These are phyloP conservation scores for Hypoxylon trugodes DNA, from an alignment of 495 filamentous ascomycete genomes.

Conservation along the genomic window DNA sequence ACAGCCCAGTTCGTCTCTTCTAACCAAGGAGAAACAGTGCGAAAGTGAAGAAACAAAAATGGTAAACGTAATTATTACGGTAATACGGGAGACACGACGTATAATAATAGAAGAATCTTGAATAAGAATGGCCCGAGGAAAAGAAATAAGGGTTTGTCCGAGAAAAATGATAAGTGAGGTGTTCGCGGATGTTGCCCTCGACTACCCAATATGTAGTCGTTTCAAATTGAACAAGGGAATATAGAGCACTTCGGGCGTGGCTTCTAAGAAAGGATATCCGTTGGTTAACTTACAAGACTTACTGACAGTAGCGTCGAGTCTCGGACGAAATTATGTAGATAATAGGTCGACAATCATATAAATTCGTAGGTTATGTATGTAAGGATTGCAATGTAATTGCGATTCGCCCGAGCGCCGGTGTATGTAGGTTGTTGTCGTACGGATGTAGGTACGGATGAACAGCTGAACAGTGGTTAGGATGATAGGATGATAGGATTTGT, in stretches of 20 bases:
- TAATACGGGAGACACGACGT: slow-evolving; percentile 24
- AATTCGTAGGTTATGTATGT: neutral
- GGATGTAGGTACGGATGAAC: too few relatives aligned
- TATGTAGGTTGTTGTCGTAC: too few relatives aligned
- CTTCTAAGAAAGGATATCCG: slow-evolving; percentile 10
- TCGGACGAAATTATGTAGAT: too few relatives aligned
- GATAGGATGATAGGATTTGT: neutral
- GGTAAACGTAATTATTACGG: slow-evolving; percentile 31
- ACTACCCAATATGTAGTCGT: slow-evolving; percentile 31
- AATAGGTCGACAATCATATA: slow-evolving; percentile 12
- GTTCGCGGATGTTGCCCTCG: slow-evolving; percentile 13
- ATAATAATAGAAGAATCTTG: neutral
- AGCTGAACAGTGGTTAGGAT: neutral
- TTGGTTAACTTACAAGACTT: slow-evolving; percentile 12
- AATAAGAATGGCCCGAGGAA: slow-evolving; percentile 12
- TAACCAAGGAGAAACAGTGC: slow-evolving; percentile 25
- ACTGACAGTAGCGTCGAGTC: too few relatives aligned
- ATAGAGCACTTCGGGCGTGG: slow-evolving; percentile 31
- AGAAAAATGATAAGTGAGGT: neutral
- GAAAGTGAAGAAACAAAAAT: slow-evolving; percentile 6
- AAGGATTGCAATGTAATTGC: too few relatives aligned
- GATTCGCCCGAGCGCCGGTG: too few relatives aligned
- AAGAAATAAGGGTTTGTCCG: neutral
- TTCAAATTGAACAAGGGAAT: slow-evolving; percentile 43
- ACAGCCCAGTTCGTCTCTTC: slow-evolving; percentile 3